Evolutionary conservation across 2,329 filamentous ascomycete genomes (phyloP), one percentile per base, ranked within the genome.

Genomic region (Colletotrichum caudatum): DNA sequence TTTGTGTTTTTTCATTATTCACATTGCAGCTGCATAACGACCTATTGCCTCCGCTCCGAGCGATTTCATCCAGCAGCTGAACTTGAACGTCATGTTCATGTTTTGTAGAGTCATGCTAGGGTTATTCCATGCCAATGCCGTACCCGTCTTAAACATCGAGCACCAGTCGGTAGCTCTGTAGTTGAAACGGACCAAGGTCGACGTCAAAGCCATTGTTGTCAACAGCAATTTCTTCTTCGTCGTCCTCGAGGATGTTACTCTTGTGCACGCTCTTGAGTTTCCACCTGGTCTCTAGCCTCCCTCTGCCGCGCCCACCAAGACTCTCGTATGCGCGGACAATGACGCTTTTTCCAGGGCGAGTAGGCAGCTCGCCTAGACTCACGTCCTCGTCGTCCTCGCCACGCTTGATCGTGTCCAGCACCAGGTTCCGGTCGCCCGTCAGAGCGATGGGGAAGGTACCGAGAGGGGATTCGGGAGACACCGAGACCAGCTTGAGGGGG

Each of bases 161-260:
- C 9, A 35, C 26, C 3, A 91, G 78, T 74, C 87, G 83, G 75
- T 84, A 89, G 3, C 87, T 90, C 48, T 84, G 87, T 66, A 91
- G 84, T 80, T 91, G 89, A 79, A 90, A 91, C 16, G 89, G 83
- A 74, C 88, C 83, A 72, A 91, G 71, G 65, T 84, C 81, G 74
- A 88, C 83, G 64, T 81, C 77, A 44, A 85, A 79, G 59, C 74
- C 76, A 58, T 74, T 74, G 20, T 73, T 65, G 5, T 56, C 63
- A 41, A 89, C 51, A 58, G 82, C 76, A 73, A 88, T 70, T 74
- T 84, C 85, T 72, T 88, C 85, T 68, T 85, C 77, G 75, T 91
- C 87, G 78, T 93, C 91, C 76, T 93, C 91, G 4, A 93, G 81
- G 59, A 91, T 75, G 78, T 92, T 92, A 48, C 85, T 87, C 82